Percentiles rank a stretch among this genome's conserved stretches.
These are phyloP conservation scores for Podospora sp. DNA, from an alignment of 495 filamentous ascomycete species.

Conservation along the genomic window DNA sequence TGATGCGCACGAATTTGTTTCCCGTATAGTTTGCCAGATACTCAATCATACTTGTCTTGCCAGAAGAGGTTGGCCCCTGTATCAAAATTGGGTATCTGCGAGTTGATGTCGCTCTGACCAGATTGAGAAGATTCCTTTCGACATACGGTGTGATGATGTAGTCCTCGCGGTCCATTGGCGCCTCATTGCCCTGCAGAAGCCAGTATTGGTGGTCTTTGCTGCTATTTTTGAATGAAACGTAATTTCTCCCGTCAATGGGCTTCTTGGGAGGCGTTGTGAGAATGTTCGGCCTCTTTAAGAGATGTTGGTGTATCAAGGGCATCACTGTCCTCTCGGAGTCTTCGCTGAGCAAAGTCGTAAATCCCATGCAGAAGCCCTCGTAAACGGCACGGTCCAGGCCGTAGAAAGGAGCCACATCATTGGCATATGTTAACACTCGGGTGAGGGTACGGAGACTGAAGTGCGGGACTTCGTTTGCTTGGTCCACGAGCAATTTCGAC, in stretches of 20 bases:
- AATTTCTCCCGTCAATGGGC: conserved; percentile 72
- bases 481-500: conserved; percentile 84
- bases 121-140: conserved; percentile 87
- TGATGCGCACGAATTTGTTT: conserved; percentile 96
- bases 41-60: conserved; percentile 99
- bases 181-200: conserved; percentile 72
- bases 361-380: conserved; percentile 99
- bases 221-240: conserved; percentile 73
- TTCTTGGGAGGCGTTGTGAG: conserved; percentile 73
- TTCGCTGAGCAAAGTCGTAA: conserved; percentile 79
- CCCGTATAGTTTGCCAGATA: conserved; percentile 94
- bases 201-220: conserved; percentile 78
- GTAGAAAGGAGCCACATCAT: conserved; percentile 80
- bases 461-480: conserved; percentile 89
- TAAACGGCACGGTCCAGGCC: conserved; percentile 85
- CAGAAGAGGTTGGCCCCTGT: conserved; percentile 93
- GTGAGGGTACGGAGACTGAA: conserved; percentile 97
- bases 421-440: conserved; percentile 81
- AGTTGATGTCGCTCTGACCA: conserved; percentile 89
- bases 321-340: conserved; percentile 76
- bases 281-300: conserved; percentile 67
- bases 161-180: conserved; percentile 71
- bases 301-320: conserved; percentile 78
- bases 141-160: conserved; percentile 98
- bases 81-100: conserved; percentile 92